phyloP scores from a whole-genome alignment of 1,139 yeast genomes.

The Pichia inconspicua region DNA sequence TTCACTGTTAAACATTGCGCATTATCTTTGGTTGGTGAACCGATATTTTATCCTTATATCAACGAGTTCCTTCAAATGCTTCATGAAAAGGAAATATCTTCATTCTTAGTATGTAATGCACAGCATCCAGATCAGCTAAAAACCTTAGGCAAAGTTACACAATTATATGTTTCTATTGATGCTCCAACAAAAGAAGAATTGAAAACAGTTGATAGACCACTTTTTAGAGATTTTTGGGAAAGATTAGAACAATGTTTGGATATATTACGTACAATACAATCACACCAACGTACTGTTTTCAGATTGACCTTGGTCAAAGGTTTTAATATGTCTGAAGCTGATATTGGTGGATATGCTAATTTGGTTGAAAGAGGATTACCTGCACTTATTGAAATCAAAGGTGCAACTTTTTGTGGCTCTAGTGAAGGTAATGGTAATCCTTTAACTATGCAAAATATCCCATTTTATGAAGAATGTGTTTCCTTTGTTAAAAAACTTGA shows the following conservation, averaged over 20 bases:
- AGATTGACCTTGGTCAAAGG: slow-evolving; percentile 88
- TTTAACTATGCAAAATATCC: slow-evolving; percentile 90
- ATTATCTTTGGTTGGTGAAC: slow-evolving; percentile 86
- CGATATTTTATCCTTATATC: slow-evolving; percentile 86
- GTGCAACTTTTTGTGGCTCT: slow-evolving; percentile 91
- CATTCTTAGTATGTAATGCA: slow-evolving; percentile 89
- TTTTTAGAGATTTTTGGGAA: slow-evolving; percentile 90
- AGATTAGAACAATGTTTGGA: slow-evolving; percentile 75
- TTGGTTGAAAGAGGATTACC: slow-evolving; percentile 78
- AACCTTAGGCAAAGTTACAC: slow-evolving; percentile 69
- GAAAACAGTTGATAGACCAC: slow-evolving; percentile 80
- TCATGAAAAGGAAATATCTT: slow-evolving; percentile 70
- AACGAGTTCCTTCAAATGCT: slow-evolving; percentile 75
- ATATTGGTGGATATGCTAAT: slow-evolving; percentile 80
- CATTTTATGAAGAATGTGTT: slow-evolving; percentile 87
- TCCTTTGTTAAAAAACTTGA: slow-evolving; percentile 59
- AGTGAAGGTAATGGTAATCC: slow-evolving; percentile 77
- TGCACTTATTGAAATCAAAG: slow-evolving; percentile 85
- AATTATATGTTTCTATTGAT: slow-evolving; percentile 85
- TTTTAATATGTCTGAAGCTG: slow-evolving; percentile 61
- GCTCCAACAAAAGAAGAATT: slow-evolving; percentile 79
- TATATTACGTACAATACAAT: slow-evolving; percentile 61
- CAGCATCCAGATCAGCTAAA: slow-evolving; percentile 86
- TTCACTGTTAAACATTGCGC: slow-evolving; percentile 88
- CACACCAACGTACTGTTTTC: slow-evolving; percentile 84